Percentiles rank a stretch among this genome's conserved stretches.
These are phyloP conservation scores for Elaphomyces granulatus DNA, from an alignment of 495 filamentous ascomycete genomes.

Conservation along the genomic window DNA sequence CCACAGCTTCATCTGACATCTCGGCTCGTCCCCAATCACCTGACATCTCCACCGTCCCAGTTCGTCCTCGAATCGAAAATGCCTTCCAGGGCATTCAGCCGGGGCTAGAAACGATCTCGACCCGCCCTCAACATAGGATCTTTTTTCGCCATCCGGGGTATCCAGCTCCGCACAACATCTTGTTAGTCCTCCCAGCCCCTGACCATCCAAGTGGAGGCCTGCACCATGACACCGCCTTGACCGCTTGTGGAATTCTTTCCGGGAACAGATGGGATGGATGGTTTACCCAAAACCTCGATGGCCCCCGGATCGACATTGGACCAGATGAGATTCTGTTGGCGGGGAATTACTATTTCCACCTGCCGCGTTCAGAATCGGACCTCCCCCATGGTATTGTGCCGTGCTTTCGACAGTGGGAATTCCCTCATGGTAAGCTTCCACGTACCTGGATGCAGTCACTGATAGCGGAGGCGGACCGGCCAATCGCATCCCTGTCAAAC, in stretches of 20 bases:
- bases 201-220: conserved; percentile 7
- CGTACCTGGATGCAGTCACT: no score
- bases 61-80: no score
- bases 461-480: no score
- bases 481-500: no score
- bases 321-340: conserved; percentile 1
- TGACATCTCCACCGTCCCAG: no score
- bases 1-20: no score
- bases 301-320: conserved; percentile 2
- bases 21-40: no score
- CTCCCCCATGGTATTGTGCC: no score
- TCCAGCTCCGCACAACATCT: conserved; percentile 1
- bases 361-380: no score
- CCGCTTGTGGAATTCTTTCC: conserved; percentile 3
- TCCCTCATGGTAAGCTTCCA: conserved; percentile 7
- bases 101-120: no score
- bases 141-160: conserved; percentile 25
- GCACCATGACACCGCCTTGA: conserved; percentile 1
- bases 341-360: not conserved
- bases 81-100: no score
- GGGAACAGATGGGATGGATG: conserved; percentile 6
- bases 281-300: conserved; percentile 5
- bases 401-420: conserved; percentile 7
- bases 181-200: conserved; percentile 3
- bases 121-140: no score